Evolutionary conservation across 2,329 filamentous ascomycete genomes (phyloP).

Genomic region (Clonostachys sp.): DNA sequence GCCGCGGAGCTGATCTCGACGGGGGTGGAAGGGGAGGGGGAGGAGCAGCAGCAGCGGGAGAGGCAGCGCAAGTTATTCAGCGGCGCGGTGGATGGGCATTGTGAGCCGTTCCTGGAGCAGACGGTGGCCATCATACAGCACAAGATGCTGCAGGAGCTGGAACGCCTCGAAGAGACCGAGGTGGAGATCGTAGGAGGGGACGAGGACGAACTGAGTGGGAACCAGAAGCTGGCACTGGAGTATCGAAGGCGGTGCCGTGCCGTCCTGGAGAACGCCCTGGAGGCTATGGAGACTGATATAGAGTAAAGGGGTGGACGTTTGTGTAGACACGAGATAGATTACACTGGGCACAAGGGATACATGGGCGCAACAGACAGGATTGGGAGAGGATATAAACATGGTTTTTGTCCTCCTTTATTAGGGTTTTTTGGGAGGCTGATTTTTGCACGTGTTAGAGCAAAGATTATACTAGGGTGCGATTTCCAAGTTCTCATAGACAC

Average conservation of each 20-base stretch:
- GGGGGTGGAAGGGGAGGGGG: slow-evolving; percentile 18
- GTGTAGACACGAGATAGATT: too few relatives aligned
- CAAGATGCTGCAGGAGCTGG: slow-evolving; percentile 35
- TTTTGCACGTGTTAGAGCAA: too few relatives aligned
- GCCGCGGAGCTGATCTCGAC: slow-evolving; percentile 7
- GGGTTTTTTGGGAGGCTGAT: too few relatives aligned
- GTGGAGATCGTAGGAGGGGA: slow-evolving; percentile 33
- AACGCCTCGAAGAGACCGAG: slow-evolving; percentile 40
- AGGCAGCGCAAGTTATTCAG: slow-evolving; percentile 19
- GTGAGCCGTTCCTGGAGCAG: slow-evolving; percentile 24
- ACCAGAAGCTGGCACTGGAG: slow-evolving; percentile 41
- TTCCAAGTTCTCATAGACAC: slow-evolving; percentile 21
- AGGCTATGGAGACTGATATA: slow-evolving; percentile 23
- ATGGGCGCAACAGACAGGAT: too few relatives aligned
- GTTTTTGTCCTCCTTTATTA: too few relatives aligned
- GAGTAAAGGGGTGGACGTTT: neutral
- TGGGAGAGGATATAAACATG: too few relatives aligned
- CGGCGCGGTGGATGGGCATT: slow-evolving; percentile 16
- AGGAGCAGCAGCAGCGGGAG: slow-evolving; percentile 7
- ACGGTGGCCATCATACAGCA: slow-evolving; percentile 35
- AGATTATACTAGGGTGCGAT: too few relatives aligned
- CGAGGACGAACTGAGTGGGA: slow-evolving; percentile 27
- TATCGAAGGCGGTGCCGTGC: slow-evolving; percentile 43
- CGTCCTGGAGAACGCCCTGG: slow-evolving; percentile 40
- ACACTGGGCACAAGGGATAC: too few relatives aligned